A percentile compares a stretch with the other conserved stretches of the same genome.
Evolutionary conservation across 2,329 filamentous ascomycete species (phyloP).

Genomic region (Cercospora sesami): DNA sequence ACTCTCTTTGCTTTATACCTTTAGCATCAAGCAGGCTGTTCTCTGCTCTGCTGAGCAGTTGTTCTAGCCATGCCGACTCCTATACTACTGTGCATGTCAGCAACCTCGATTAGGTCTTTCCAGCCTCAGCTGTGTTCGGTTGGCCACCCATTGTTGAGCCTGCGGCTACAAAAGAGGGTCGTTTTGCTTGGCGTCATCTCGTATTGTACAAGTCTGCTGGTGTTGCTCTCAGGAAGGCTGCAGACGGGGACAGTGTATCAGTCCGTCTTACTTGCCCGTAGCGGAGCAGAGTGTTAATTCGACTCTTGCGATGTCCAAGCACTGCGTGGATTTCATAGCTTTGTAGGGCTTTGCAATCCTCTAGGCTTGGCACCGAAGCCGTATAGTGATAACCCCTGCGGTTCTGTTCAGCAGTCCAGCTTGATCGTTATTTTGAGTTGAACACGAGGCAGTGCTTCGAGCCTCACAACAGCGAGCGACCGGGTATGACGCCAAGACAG

Average conservation of each 20-base stretch:
- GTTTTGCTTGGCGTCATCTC: neutral
- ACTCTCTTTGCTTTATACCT: neutral
- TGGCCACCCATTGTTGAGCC: neutral
- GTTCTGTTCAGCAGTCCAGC: neutral
- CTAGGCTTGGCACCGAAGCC: neutral
- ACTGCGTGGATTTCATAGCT: neutral
- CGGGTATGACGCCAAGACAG: neutral
- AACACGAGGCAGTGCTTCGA: neutral
- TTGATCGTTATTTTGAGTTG: neutral
- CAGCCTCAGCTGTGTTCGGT: neutral
- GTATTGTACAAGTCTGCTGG: neutral
- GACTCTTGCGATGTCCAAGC: neutral
- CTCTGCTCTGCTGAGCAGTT: neutral
- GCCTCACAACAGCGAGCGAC: neutral
- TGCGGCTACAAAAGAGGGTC: neutral
- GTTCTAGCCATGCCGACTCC: neutral
- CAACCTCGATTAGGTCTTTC: neutral
- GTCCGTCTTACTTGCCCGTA: neutral
- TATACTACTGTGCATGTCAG: neutral
- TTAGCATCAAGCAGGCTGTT: neutral
- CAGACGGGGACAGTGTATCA: neutral
- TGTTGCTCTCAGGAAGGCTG: neutral
- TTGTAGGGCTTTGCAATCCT: neutral
- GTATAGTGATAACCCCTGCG: neutral
- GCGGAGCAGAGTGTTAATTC: neutral